phyloP scores from a whole-genome alignment of 352 stramenopile genomes.

The Phytopythium chamaehyphon region DNA sequence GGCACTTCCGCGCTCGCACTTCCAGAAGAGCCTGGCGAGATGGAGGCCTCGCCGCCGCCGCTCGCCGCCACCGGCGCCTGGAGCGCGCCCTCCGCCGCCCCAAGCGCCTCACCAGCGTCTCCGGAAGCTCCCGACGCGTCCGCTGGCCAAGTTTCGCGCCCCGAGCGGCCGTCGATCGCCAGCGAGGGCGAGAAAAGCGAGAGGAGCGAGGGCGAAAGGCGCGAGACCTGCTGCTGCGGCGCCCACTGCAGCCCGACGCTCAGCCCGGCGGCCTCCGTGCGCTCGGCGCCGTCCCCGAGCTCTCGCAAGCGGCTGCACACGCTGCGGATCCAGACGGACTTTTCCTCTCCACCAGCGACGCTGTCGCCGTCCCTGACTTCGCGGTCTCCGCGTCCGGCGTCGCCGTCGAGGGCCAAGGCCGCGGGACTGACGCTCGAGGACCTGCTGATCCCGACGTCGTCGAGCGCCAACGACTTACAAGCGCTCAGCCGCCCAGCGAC shows the following conservation, averaged over 20 bases:
- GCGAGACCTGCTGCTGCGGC: too few relatives aligned
- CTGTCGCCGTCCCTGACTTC: constrained; percentile 16
- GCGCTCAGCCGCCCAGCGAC: not conserved
- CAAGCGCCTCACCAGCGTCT: too few relatives aligned
- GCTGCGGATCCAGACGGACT: constrained; percentile 33
- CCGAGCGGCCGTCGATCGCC: too few relatives aligned
- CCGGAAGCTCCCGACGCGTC: too few relatives aligned
- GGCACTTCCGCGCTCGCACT: too few relatives aligned
- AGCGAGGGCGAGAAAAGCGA: too few relatives aligned
- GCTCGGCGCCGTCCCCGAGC: not conserved
- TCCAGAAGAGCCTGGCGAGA: too few relatives aligned
- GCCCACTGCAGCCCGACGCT: not conserved
- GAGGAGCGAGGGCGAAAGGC: too few relatives aligned
- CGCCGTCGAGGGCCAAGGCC: not conserved
- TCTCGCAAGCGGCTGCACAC: constrained; percentile 7
- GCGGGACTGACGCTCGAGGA: not conserved
- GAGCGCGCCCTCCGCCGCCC: too few relatives aligned
- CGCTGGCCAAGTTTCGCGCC: too few relatives aligned
- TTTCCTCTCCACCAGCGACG: constrained; percentile 13
- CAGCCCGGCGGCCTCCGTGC: not conserved
- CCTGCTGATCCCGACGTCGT: not conserved
- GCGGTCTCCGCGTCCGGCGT: constrained; percentile 1
- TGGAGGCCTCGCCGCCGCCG: too few relatives aligned
- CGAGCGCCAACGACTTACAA: not conserved
- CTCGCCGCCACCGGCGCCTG: too few relatives aligned